Evolutionary conservation across 2,329 filamentous ascomycete species (phyloP).

Genomic region (Pseudocercospora vitis): DNA sequence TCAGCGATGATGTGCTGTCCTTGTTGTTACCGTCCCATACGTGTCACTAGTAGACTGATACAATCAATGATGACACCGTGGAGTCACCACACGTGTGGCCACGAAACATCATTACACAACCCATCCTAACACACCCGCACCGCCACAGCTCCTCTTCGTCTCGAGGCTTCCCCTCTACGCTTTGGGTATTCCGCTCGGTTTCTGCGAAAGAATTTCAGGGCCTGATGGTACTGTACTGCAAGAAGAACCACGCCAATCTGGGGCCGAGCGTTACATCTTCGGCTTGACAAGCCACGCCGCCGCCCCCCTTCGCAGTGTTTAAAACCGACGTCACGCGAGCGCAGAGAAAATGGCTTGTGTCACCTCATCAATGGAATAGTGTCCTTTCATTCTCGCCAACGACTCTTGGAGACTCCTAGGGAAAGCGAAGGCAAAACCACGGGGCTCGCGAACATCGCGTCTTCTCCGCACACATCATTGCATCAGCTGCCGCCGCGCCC

Average conservation of each 20-base stretch:
- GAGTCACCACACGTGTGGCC: too few relatives aligned
- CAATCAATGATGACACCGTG: too few relatives aligned
- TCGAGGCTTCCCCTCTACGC: not conserved
- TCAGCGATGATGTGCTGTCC: not conserved
- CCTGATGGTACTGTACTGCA: too few relatives aligned
- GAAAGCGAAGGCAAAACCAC: not conserved
- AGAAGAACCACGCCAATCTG: not conserved
- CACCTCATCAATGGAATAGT: not conserved
- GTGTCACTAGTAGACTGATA: too few relatives aligned
- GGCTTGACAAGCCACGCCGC: not conserved
- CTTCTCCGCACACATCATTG: not conserved
- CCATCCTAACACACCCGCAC: too few relatives aligned
- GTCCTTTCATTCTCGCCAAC: not conserved
- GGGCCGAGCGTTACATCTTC: constrained; percentile 1
- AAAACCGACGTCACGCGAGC: too few relatives aligned
- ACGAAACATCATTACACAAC: too few relatives aligned
- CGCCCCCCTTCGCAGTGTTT: too few relatives aligned
- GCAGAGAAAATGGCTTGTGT: too few relatives aligned
- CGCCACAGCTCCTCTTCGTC: not conserved
- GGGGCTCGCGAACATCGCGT: not conserved
- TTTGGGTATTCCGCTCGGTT: not conserved
- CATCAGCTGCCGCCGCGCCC: not conserved
- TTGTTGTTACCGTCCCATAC: not conserved
- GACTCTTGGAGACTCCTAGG: not conserved
- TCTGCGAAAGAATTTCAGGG: too few relatives aligned